Percentiles rank a stretch among this genome's conserved stretches.
phyloP scores from a whole-genome alignment of 2,329 filamentous ascomycete genomes.

The Colletotrichum scovillei region DNA sequence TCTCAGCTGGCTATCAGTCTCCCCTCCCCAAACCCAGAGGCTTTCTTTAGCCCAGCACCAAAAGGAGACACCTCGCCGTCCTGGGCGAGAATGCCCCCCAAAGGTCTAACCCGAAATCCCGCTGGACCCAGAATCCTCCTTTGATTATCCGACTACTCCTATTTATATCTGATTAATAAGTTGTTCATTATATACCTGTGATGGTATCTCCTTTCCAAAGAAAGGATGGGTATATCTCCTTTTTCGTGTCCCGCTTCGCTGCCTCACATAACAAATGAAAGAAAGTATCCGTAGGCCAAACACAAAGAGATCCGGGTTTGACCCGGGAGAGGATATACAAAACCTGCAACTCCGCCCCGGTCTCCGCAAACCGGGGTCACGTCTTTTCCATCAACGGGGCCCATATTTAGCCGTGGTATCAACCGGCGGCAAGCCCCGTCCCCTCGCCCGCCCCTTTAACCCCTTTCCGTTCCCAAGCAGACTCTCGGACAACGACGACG shows the following conservation, averaged over 20 bases:
- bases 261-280: not conserved
- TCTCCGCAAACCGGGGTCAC: too few relatives aligned
- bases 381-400: not conserved
- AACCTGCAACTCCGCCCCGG: too few relatives aligned
- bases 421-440: constrained; percentile 15
- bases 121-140: too few relatives aligned
- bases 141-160: too few relatives aligned
- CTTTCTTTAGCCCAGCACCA: too few relatives aligned
- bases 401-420: constrained; percentile 12
- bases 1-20: too few relatives aligned
- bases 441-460: constrained; percentile 5
- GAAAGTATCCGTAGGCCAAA: not conserved
- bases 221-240: not conserved
- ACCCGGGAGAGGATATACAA: not conserved
- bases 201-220: not conserved
- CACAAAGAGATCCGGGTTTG: not conserved
- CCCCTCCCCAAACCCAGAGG: too few relatives aligned
- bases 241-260: not conserved
- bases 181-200: not conserved
- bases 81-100: too few relatives aligned
- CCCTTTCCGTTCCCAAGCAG: not conserved
- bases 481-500: not conserved
- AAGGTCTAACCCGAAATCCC: too few relatives aligned
- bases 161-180: not conserved
- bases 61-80: too few relatives aligned